These are phyloP conservation scores for Tricholoma furcatifolium DNA, from an alignment of 768 basidiomycete species.

Conservation along the genomic window DNA sequence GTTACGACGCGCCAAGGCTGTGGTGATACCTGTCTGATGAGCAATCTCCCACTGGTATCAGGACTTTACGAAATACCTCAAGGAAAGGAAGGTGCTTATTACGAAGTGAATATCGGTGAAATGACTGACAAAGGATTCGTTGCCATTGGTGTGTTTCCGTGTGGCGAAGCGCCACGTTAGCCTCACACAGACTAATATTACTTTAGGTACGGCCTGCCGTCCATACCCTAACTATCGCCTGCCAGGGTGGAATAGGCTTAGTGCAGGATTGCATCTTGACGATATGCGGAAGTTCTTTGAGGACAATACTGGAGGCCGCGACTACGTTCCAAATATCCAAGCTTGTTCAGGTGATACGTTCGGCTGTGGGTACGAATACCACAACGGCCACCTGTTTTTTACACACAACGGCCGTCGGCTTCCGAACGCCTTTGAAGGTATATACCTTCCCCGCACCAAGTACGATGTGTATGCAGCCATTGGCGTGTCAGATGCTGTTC, in stretches of 20 bases:
- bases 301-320: slow-evolving; percentile 61
- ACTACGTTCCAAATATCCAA: slow-evolving; percentile 38
- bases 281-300: slow-evolving; percentile 76
- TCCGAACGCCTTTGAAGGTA: slow-evolving; percentile 54
- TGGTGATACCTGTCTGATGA: slow-evolving; percentile 52
- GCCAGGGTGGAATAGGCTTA: slow-evolving; percentile 71
- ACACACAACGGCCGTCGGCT: slow-evolving; percentile 62
- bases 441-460: slow-evolving; percentile 50
- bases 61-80: slow-evolving; percentile 54
- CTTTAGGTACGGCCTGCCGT: slow-evolving; percentile 56
- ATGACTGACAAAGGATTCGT: slow-evolving; percentile 53
- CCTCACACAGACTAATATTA: not conserved
- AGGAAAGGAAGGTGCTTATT: slow-evolving; percentile 60
- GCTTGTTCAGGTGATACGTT: slow-evolving; percentile 49
- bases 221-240: slow-evolving; percentile 67
- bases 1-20: slow-evolving; percentile 44
- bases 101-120: slow-evolving; percentile 52
- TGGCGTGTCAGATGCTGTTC: slow-evolving; percentile 53
- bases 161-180: not conserved
- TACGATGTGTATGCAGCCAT: slow-evolving; percentile 66
- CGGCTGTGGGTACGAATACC: slow-evolving; percentile 66
- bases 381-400: slow-evolving; percentile 53
- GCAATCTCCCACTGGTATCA: slow-evolving; percentile 57
- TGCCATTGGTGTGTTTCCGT: slow-evolving; percentile 46
- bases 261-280: slow-evolving; percentile 66